Evolutionary conservation across 805 yeast genomes (phyloP).

Genomic region (Komagataella pseudopastoris): DNA sequence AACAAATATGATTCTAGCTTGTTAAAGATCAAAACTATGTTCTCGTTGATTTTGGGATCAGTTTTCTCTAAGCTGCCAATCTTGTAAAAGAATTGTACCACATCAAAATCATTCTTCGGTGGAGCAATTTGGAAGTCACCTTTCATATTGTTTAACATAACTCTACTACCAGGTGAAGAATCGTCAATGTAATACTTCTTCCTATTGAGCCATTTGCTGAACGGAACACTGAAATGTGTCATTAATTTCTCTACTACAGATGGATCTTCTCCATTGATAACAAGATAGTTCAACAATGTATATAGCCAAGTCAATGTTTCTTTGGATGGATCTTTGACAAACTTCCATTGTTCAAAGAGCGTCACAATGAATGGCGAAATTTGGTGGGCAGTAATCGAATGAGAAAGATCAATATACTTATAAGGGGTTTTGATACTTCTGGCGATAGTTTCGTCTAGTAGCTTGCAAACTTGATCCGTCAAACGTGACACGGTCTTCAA

Average conservation of each 20-base stretch:
- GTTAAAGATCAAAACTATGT: neutral
- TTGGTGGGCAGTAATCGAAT: conserved; percentile 3
- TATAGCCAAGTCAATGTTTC: neutral
- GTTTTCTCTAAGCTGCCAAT: neutral
- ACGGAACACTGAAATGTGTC: neutral
- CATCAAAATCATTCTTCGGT: neutral
- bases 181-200: neutral
- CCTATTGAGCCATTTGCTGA: neutral
- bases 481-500: neutral
- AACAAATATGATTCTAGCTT: neutral
- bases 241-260: neutral
- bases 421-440: conserved; percentile 68
- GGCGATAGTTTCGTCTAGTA: conserved; percentile 66
- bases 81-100: neutral
- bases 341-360: conserved; percentile 42
- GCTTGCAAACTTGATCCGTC: conserved; percentile 32
- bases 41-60: neutral
- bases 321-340: neutral
- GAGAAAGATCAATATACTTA: conserved; percentile 59
- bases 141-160: neutral
- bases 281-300: neutral
- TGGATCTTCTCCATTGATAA: neutral
- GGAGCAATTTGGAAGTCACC: neutral
- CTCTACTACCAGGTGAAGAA: neutral
- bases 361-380: conserved; percentile 47